A percentile compares a stretch with the other conserved stretches of the same genome.
phyloP scores from a whole-genome alignment of 202 grass and related monocot genomes.

The Tripidium arundinaceum region DNA sequence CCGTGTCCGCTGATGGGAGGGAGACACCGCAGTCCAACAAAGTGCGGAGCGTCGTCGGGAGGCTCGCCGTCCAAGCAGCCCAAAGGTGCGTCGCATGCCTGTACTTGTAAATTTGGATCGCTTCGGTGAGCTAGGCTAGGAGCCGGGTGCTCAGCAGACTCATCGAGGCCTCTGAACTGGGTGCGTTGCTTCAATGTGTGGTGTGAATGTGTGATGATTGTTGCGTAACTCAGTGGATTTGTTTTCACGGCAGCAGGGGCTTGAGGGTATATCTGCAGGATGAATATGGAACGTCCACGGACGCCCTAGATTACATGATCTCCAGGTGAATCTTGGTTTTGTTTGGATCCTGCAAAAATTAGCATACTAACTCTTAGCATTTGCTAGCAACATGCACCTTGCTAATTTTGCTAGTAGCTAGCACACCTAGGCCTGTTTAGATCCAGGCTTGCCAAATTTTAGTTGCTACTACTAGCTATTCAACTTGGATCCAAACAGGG shows the following conservation, averaged over 20 bases:
- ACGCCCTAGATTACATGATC: slow-evolving; percentile 83
- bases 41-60: slow-evolving; percentile 64
- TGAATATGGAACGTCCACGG: slow-evolving; percentile 69
- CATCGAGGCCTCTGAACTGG: background rate
- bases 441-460: background rate
- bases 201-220: background rate
- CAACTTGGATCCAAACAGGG: background rate
- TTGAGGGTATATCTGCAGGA: slow-evolving; percentile 86
- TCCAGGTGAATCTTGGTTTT: slow-evolving; percentile 42
- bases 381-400: background rate
- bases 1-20: slow-evolving; percentile 48
- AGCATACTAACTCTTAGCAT: background rate
- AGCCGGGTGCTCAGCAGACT: background rate
- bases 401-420: background rate
- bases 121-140: background rate
- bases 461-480: background rate
- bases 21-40: slow-evolving; percentile 84
- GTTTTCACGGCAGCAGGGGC: slow-evolving; percentile 55
- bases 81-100: slow-evolving; percentile 36
- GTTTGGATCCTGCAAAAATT: background rate
- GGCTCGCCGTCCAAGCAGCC: slow-evolving; percentile 70
- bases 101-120: background rate
- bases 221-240: background rate
- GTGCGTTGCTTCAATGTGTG: background rate
- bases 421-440: background rate